These are phyloP conservation scores for Cordyceps tenuipes DNA, from an alignment of 2,329 filamentous ascomycete species.

Conservation along the genomic window DNA sequence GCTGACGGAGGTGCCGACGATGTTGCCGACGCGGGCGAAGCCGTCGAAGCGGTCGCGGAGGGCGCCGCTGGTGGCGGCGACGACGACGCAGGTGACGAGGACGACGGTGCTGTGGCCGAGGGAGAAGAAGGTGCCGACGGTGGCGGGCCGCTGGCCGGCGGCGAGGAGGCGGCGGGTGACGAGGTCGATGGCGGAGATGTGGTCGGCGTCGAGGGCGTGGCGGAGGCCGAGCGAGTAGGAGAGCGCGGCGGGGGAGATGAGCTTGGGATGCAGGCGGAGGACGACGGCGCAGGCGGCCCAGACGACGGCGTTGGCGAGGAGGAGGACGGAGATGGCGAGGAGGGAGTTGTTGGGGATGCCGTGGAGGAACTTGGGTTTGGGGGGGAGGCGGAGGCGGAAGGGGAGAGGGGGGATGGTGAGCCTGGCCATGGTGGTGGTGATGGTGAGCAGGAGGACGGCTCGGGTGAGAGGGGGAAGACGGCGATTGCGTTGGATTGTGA, in stretches of 20 bases:
- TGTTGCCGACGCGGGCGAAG: conserved; percentile 73
- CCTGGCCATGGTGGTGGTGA: no score
- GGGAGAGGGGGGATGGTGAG: no score
- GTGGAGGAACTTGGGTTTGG: conserved; percentile 24
- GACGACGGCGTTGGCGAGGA: conserved; percentile 42
- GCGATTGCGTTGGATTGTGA: background rate
- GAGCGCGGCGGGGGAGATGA: conserved; percentile 74
- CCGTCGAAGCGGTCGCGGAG: conserved; percentile 71
- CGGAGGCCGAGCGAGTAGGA: conserved; percentile 84
- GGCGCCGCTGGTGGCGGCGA: conserved; percentile 82
- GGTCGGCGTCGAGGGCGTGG: conserved; percentile 96
- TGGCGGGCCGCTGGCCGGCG: conserved; percentile 75
- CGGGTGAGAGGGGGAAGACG: background rate
- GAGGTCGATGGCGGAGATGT: conserved; percentile 78
- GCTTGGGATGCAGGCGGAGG: conserved; percentile 44
- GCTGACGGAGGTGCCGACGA: conserved; percentile 82
- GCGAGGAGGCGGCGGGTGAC: conserved; percentile 88
- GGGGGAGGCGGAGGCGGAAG: conserved; percentile 7
- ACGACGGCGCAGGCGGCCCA: conserved; percentile 48
- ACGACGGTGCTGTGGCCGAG: conserved; percentile 92
- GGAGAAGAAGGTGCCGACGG: conserved; percentile 90
- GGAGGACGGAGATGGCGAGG: conserved; percentile 42
- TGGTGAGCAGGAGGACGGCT: background rate
- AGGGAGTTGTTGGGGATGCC: conserved; percentile 29
- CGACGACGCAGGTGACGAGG: conserved; percentile 79